Conservation (phyloP, 2,329 filamentous ascomycete genomes). For the Capronia epimyces region DNA sequence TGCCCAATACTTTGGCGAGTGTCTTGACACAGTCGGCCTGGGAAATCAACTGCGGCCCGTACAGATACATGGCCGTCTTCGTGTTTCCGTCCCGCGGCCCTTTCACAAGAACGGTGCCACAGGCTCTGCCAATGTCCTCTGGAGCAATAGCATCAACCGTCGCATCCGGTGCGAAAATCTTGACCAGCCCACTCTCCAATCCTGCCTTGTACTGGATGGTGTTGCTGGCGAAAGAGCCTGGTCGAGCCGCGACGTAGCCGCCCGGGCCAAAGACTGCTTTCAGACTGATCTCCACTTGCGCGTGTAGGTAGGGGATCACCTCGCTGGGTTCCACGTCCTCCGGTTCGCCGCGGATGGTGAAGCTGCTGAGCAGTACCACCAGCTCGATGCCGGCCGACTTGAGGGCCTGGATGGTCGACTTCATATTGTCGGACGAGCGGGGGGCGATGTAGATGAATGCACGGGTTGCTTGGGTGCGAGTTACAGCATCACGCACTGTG, state of each 20-base stretch:
- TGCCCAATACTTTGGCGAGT: slow-evolving; percentile 34
- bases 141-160: slow-evolving; percentile 40
- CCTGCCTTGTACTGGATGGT: slow-evolving; percentile 31
- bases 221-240: slow-evolving; percentile 46
- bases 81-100: slow-evolving; percentile 31
- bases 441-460: slow-evolving; percentile 47
- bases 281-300: slow-evolving; percentile 42
- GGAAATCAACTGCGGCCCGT: slow-evolving; percentile 36
- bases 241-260: slow-evolving; percentile 40
- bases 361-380: slow-evolving; percentile 44
- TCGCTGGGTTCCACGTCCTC: slow-evolving; percentile 30
- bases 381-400: slow-evolving; percentile 43
- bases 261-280: slow-evolving; percentile 38
- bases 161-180: slow-evolving; percentile 31
- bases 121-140: slow-evolving; percentile 44
- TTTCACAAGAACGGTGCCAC: slow-evolving; percentile 38
- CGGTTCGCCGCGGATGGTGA: slow-evolving; percentile 31
- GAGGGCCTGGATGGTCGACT: slow-evolving; percentile 39
- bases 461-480: slow-evolving; percentile 39
- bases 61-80: slow-evolving; percentile 34
- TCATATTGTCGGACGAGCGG: slow-evolving; percentile 38
- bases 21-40: slow-evolving; percentile 30
- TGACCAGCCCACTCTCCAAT: slow-evolving; percentile 29
- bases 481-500: slow-evolving; percentile 40
- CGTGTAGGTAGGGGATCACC: slow-evolving; percentile 41